A percentile compares a stretch with the other conserved stretches of the same genome.
Conservation (phyloP, 2,329 filamentous ascomycete species). For the Ophiostoma quercus region DNA sequence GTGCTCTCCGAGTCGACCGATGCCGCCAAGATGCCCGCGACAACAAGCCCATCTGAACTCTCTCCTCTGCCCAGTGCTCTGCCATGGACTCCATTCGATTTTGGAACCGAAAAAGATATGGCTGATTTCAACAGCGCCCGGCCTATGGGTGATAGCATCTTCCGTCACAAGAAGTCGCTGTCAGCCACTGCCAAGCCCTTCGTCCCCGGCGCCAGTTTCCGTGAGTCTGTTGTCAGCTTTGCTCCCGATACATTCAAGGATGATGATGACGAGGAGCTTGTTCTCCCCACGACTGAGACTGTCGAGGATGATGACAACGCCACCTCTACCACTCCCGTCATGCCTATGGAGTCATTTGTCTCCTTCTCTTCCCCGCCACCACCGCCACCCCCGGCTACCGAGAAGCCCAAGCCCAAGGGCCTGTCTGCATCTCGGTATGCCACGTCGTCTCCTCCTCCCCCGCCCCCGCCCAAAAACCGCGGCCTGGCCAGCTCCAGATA, state of each 20-base stretch:
- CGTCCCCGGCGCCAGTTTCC: constrained; percentile 41
- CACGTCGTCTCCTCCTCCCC: constrained; percentile 26
- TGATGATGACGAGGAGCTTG: not conserved
- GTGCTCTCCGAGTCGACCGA: constrained; percentile 50
- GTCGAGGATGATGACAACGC: constrained; percentile 28
- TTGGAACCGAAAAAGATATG: constrained; percentile 46
- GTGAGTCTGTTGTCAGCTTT: constrained; percentile 27
- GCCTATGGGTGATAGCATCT: constrained; percentile 41
- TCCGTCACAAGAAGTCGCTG: constrained; percentile 53
- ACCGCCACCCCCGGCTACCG: constrained; percentile 26
- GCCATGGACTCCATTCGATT: constrained; percentile 58
- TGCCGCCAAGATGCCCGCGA: constrained; percentile 42
- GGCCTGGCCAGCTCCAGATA: constrained; percentile 44
- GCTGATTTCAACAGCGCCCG: constrained; percentile 49
- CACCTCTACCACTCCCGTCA: not conserved
- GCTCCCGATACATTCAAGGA: constrained; percentile 22
- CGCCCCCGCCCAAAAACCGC: constrained; percentile 41
- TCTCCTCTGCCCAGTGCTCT: constrained; percentile 47
- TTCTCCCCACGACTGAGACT: constrained; percentile 23
- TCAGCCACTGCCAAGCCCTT: constrained; percentile 70
- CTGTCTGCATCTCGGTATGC: constrained; percentile 47
- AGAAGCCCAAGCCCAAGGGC: constrained; percentile 36
- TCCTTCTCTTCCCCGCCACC: constrained; percentile 29
- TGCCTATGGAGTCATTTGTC: constrained; percentile 3
- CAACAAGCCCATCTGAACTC: constrained; percentile 48